Conservation (phyloP, 2,329 filamentous ascomycete species). For the Leptodontidium sp. region DNA sequence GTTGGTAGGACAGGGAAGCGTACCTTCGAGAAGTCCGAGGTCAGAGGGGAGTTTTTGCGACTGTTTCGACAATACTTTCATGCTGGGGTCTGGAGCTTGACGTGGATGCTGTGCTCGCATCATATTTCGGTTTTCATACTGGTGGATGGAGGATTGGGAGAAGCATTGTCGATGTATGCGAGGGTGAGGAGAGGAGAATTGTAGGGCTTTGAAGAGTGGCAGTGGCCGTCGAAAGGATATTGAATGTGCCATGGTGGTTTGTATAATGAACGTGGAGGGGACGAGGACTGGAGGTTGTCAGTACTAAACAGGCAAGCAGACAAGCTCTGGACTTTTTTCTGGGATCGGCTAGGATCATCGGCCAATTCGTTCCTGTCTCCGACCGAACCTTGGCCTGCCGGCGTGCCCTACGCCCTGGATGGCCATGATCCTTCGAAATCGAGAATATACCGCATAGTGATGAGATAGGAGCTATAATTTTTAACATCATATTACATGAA, state of each 20-base stretch:
- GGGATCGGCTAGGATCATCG: neutral
- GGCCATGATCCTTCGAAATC: neutral
- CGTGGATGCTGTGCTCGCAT: conserved; percentile 17
- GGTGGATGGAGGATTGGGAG: conserved; percentile 32
- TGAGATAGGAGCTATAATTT: neutral
- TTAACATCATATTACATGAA: no score
- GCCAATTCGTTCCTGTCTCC: neutral
- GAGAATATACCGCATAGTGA: neutral
- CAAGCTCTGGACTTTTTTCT: conserved; percentile 10
- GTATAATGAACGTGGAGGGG: neutral
- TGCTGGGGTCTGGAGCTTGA: conserved; percentile 30
- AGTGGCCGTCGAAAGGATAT: conserved; percentile 39
- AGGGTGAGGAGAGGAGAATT: conserved; percentile 20
- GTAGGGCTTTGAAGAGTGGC: conserved; percentile 32
- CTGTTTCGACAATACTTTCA: conserved; percentile 31
- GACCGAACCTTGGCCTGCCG: conserved; percentile 1
- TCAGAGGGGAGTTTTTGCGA: conserved; percentile 36
- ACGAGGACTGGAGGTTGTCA: neutral
- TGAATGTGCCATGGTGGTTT: conserved; percentile 19
- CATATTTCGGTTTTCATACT: conserved; percentile 12
- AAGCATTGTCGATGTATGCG: conserved; percentile 35
- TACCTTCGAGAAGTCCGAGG: conserved; percentile 42
- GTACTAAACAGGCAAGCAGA: neutral
- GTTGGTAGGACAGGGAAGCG: neutral
- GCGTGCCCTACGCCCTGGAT: neutral